Percentiles rank a stretch among this genome's conserved stretches.
These are phyloP conservation scores for Cyberlindnera mycetangii DNA, from an alignment of 805 yeast species.

Conservation along the genomic window DNA sequence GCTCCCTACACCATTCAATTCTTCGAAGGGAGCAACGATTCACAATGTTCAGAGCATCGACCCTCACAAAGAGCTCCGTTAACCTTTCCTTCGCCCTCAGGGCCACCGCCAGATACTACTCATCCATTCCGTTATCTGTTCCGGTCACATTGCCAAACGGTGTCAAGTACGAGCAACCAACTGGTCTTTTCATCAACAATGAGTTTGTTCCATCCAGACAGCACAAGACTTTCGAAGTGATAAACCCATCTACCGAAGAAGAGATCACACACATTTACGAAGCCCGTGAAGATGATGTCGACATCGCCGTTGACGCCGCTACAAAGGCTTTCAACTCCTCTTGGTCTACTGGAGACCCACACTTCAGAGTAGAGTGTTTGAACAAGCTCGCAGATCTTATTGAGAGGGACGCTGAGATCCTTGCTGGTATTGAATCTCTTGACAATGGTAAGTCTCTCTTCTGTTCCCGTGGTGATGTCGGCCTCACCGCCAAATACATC, in stretches of 20 bases:
- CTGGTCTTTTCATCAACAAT: constrained; percentile 79
- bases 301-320: constrained; percentile 84
- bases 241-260: constrained; percentile 75
- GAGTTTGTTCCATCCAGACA: constrained; percentile 63
- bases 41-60: constrained; percentile 23
- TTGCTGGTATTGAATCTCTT: constrained; percentile 80
- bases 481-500: constrained; percentile 62
- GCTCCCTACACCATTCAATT: not conserved
- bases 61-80: constrained; percentile 14
- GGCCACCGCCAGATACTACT: constrained; percentile 29
- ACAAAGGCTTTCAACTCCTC: constrained; percentile 64
- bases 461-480: constrained; percentile 75
- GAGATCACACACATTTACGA: constrained; percentile 66
- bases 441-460: constrained; percentile 86
- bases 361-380: constrained; percentile 57
- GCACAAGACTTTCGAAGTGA: constrained; percentile 57
- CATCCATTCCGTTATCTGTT: constrained; percentile 40
- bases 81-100: constrained; percentile 22
- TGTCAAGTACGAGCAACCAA: constrained; percentile 67
- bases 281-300: constrained; percentile 75
- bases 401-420: constrained; percentile 67
- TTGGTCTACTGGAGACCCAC: constrained; percentile 73
- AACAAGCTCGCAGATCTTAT: constrained; percentile 74
- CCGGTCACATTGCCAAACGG: constrained; percentile 73
- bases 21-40: not conserved